Percentiles rank a stretch among this genome's conserved stretches.
These are phyloP conservation scores for Leavenworthia alabamica DNA, from an alignment of 345 rosid species.

Conservation along the genomic window DNA sequence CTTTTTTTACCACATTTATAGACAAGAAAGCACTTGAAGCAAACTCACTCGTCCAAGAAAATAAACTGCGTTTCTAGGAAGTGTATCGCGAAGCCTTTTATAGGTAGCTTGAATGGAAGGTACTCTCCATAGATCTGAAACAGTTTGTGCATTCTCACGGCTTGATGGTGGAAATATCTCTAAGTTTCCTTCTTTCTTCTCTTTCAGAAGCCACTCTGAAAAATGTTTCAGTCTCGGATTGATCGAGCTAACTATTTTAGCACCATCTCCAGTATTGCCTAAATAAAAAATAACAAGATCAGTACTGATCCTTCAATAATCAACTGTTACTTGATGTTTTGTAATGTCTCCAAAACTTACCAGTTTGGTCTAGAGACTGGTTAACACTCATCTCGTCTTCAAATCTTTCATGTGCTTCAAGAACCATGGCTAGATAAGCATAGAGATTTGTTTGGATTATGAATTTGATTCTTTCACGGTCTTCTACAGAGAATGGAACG, in stretches of 20 bases:
- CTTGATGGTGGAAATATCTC: constrained; percentile 61
- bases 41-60: constrained; percentile 73
- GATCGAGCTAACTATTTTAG: constrained; percentile 39
- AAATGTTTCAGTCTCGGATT: constrained; percentile 49
- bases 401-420: constrained; percentile 59
- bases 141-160: constrained; percentile 54
- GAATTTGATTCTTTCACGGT: constrained; percentile 55
- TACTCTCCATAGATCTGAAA: constrained; percentile 69
- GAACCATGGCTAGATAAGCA: constrained; percentile 60
- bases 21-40: constrained; percentile 11
- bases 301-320: neutral
- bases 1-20: neutral
- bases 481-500: constrained; percentile 75
- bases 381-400: constrained; percentile 45
- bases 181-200: constrained; percentile 60
- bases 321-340: constrained; percentile 1
- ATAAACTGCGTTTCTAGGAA: constrained; percentile 70
- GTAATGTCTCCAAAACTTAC: constrained; percentile 28
- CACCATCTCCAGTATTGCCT: constrained; percentile 32
- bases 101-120: constrained; percentile 76
- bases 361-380: constrained; percentile 30
- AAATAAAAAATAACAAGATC: constrained; percentile 14
- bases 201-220: constrained; percentile 68
- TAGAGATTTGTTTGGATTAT: constrained; percentile 76
- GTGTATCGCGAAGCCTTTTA: constrained; percentile 50